Conservation (phyloP, 495 filamentous ascomycete genomes). For the Penicillium pulvis region DNA sequence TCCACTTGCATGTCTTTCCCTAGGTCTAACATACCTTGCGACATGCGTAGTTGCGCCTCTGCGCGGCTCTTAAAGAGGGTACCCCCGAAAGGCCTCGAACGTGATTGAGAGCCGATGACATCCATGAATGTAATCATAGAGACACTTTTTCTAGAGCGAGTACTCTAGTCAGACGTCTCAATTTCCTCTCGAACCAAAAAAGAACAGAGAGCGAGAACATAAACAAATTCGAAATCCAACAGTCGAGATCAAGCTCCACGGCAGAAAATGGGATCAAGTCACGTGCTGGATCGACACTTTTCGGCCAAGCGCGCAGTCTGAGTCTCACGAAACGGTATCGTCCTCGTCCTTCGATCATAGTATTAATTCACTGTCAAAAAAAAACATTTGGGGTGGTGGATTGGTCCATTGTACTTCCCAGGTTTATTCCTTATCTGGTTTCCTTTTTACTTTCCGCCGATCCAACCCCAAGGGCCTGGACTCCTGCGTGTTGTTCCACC, state of each 20-base stretch:
- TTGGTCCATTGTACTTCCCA: constrained; percentile 9
- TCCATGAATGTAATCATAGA: constrained; percentile 48
- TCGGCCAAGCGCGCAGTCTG: constrained; percentile 39
- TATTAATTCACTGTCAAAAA: constrained; percentile 1
- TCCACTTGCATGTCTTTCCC: neutral
- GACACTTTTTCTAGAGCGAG: constrained; percentile 15
- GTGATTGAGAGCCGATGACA: constrained; percentile 52
- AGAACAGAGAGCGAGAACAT: constrained; percentile 10
- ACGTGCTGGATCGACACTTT: constrained; percentile 46
- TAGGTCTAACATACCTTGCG: constrained; percentile 27
- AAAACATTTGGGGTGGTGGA: neutral
- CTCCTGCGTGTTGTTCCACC: constrained; percentile 23
- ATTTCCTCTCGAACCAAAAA: constrained; percentile 7
- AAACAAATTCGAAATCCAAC: neutral
- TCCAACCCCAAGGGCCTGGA: constrained; percentile 3
- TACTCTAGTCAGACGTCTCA: constrained; percentile 17
- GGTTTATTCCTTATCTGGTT: neutral
- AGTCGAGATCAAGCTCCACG: neutral
- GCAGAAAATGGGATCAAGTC: constrained; percentile 32
- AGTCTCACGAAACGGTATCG: constrained; percentile 23
- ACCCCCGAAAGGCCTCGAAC: constrained; percentile 43
- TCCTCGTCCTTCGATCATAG: constrained; percentile 13
- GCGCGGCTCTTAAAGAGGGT: constrained; percentile 39
- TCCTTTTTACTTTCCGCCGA: constrained; percentile 1
- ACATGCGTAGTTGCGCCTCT: constrained; percentile 26